phyloP scores from a whole-genome alignment of 2,329 filamentous ascomycete species.

The Neopestalotiopsis sp. region DNA sequence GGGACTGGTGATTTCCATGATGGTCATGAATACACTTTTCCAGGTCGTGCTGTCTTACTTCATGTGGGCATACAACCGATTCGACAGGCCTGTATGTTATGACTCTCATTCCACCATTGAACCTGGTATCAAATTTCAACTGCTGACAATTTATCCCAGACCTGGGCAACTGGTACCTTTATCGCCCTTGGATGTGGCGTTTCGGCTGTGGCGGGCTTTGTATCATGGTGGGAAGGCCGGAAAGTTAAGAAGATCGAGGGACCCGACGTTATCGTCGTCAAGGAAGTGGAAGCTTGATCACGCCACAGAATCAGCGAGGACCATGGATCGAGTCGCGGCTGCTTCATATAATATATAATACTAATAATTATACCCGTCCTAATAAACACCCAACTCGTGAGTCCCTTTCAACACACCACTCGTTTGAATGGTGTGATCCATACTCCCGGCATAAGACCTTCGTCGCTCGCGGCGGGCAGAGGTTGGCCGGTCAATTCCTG shows the following conservation, averaged over 20 bases:
- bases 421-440: too few species aligned
- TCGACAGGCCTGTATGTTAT: conserved; percentile 61
- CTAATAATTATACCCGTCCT: too few species aligned
- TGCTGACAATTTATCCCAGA: conserved; percentile 26
- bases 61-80: conserved; percentile 83
- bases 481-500: too few species aligned
- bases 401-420: too few species aligned
- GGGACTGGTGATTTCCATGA: conserved; percentile 79
- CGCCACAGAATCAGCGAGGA: too few species aligned
- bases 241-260: conserved; percentile 75
- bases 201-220: conserved; percentile 69
- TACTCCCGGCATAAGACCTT: too few species aligned
- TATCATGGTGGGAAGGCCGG: conserved; percentile 75
- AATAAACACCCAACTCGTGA: too few species aligned
- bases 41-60: conserved; percentile 77
- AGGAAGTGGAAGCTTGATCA: not conserved
- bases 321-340: too few species aligned
- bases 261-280: conserved; percentile 26
- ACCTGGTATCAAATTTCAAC: not conserved
- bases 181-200: conserved; percentile 75
- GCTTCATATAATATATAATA: too few species aligned
- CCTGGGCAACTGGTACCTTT: conserved; percentile 80
- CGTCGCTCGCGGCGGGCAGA: too few species aligned
- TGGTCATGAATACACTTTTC: conserved; percentile 78
- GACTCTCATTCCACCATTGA: not conserved